Conservation (phyloP, 2,329 filamentous ascomycete genomes). For the Fusarium sp. region DNA sequence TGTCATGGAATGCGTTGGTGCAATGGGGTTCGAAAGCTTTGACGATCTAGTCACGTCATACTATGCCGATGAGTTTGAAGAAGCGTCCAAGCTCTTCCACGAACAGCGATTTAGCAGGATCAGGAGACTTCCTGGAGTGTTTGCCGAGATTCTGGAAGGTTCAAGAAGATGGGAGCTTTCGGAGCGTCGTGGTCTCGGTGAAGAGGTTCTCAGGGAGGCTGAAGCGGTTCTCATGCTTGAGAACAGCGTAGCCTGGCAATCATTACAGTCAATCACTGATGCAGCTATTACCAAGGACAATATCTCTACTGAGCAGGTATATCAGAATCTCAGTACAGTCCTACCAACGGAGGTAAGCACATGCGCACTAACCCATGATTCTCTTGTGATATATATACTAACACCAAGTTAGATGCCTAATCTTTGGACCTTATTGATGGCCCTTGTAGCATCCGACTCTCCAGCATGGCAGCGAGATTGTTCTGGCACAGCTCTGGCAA, state of each 20-base stretch:
- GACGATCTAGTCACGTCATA: neutral
- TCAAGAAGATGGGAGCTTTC: neutral
- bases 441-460: neutral
- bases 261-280: neutral
- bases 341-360: neutral
- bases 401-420: neutral
- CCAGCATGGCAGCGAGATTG: neutral
- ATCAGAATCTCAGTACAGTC: neutral
- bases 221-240: neutral
- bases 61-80: neutral
- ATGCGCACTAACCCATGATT: neutral
- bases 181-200: neutral
- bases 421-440: neutral
- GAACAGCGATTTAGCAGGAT: neutral
- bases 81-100: neutral
- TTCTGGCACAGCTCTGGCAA: neutral
- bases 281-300: neutral
- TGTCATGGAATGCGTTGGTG: neutral
- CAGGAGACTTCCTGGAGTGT: neutral
- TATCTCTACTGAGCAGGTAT: neutral
- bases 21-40: neutral
- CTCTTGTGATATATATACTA: fast-evolving
- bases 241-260: neutral
- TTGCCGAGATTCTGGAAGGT: neutral
- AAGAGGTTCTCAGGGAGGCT: neutral